Percentiles rank a stretch among this genome's conserved stretches.
Conservation (phyloP, 208 protist genomes). For the Lotmaria passim region DNA sequence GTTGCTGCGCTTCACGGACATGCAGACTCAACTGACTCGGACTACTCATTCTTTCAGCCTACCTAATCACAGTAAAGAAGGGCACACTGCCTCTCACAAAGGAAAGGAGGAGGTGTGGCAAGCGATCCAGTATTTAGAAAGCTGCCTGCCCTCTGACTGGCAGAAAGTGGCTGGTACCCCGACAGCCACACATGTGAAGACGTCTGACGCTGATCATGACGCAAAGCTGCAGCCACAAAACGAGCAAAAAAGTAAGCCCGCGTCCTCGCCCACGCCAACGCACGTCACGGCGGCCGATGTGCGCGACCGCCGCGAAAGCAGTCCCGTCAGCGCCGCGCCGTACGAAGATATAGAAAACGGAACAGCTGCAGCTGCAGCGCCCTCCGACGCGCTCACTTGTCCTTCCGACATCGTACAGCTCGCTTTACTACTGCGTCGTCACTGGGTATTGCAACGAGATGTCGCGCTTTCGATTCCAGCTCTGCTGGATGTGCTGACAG, state of each 20-base stretch:
- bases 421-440: slow-evolving; percentile 26
- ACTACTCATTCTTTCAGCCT: no score
- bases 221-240: not conserved
- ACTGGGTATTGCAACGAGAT: slow-evolving; percentile 28
- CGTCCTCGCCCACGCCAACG: not conserved
- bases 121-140: not conserved
- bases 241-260: not conserved
- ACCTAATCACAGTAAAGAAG: no score
- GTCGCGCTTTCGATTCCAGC: slow-evolving; percentile 16
- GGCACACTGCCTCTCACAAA: no score
- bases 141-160: not conserved
- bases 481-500: slow-evolving; percentile 9
- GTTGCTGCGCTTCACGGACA: slow-evolving; percentile 12
- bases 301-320: no score
- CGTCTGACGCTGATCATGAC: not conserved
- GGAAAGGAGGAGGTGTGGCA: not conserved
- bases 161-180: not conserved
- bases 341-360: no score
- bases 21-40: slow-evolving; percentile 9
- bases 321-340: no score
- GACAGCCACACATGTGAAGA: not conserved
- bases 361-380: not conserved
- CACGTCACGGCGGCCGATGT: no score
- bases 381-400: not conserved
- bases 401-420: slow-evolving; percentile 31